Base-by-base conservation (phyloP, 495 filamentous ascomycete genomes). In the Neurospora cerealis region DNA sequence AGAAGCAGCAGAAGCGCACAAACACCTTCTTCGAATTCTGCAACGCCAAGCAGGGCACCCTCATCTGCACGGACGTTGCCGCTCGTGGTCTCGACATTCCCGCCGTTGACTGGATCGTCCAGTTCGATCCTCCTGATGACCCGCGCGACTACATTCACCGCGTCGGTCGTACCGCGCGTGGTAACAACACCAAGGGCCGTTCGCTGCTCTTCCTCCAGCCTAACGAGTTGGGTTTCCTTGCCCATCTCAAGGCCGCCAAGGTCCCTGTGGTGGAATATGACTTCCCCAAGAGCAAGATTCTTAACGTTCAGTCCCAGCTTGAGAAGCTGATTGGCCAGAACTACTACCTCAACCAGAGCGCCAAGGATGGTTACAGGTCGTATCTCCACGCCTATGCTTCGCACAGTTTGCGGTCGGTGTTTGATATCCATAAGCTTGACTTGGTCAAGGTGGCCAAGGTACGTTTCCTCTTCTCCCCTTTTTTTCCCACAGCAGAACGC, bases 21-120 rank as follows among this genome's bases (percentile, higher is more conserved):
- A 96, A 96, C 79, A 97, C 93, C 0, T 99, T 99, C 83, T 99
- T 98, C 83, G 95, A 98, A 77, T 99, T 98, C 85, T 94, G 92
- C 83, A 99, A 99, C 81, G 95, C 96, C 8, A 91, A 88, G 72
- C 90, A 93, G 71, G 96, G 96, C 11, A 97, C 92, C 5, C 83
- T 99, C 48, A 94, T 99, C 76, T 97, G 94, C 83, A 99, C 96
- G 0, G 96, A 99, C 78, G 96, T 99, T 74, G 96, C 96, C 44
- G 96, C 96, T 9, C 85, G 96, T 76, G 96, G 96, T 39, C 84
- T 99, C 42, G 96, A 99, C 87, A 97, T 98, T 74, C 95, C 93
- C 0, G 89, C 90, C 17, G 94, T 98, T 19, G 94, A 97, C 84
- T 98, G 93, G 91, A 97, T 98, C 73, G 89, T 97, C 73, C 95